Base-by-base conservation (phyloP, 1,284 basidiomycete genomes). In the Mycosarcoma maydis region DNA sequence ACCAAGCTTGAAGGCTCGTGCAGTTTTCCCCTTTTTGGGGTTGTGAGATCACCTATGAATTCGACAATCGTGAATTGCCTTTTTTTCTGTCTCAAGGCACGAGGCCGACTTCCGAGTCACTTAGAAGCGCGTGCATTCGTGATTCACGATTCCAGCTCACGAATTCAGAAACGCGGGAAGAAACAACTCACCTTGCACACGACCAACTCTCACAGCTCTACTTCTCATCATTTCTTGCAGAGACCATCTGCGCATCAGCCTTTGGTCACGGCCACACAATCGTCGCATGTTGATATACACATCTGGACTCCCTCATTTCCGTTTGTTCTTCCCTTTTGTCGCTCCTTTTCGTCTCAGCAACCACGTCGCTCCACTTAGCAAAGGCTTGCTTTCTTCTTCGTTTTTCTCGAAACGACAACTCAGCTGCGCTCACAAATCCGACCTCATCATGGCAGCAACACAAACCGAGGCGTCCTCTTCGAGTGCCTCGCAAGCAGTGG, bases 31-130 rank as follows among this genome's bases (percentile, higher is more conserved):
- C 24, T 37, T 37, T 46, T 32, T 39, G 17, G 10, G 24, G 2
- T 5, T 24, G 46, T 48, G 20, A 48, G 46, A 48, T 39, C 37
- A n/a, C 22, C 20, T 32, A 6, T 38, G 4, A 8, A 22, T 24
- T 10, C 6, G 6, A 23, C n/a, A 32, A 22, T 22, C 10, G 1
- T 8, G 11, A 22, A 17, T 20, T n/a, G n/a, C n/a, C n/a, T n/a
- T n/a, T n/a, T n/a, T n/a, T n/a, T n/a, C n/a, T n/a, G n/a, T n/a
- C n/a, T n/a, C n/a, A n/a, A n/a, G n/a, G n/a, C n/a, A n/a, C n/a
- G n/a, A n/a, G n/a, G n/a, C 61, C 61, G 61, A 65, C 42, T 65
- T 36, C 61, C 61, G 61, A 58, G 55, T 58, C 55, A 58, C 22
- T 40, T 6, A n/a, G n/a, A n/a, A n/a, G n/a, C n/a, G n/a, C n/a